Conservation (phyloP, 2,329 filamentous ascomycete species). For the Diaporthe caulivora region DNA sequence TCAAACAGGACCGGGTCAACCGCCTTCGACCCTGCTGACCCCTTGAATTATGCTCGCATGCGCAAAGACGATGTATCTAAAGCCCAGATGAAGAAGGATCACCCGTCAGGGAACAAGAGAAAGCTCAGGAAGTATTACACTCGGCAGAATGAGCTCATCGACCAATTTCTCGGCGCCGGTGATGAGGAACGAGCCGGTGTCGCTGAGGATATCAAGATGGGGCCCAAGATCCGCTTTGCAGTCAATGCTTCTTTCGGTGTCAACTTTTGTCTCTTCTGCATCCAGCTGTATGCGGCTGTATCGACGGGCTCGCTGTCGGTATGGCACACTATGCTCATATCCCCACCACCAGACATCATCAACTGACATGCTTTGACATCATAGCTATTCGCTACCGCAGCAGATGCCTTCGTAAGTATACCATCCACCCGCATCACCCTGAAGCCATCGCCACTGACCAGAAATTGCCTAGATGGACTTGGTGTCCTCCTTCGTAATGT, state of each 20-base stretch:
- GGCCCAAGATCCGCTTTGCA: slow-evolving; percentile 64
- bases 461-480: slow-evolving; percentile 65
- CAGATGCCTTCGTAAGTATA: slow-evolving; percentile 68
- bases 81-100: slow-evolving; percentile 60
- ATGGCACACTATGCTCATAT: slow-evolving; percentile 6
- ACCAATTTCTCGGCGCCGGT: slow-evolving; percentile 66
- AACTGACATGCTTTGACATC: slow-evolving; percentile 38
- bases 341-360: not conserved
- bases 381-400: slow-evolving; percentile 71
- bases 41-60: slow-evolving; percentile 55
- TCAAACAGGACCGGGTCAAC: slow-evolving; percentile 29
- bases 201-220: slow-evolving; percentile 64
- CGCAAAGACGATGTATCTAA: slow-evolving; percentile 55
- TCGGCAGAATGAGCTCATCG: slow-evolving; percentile 61
- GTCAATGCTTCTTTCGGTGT: slow-evolving; percentile 64
- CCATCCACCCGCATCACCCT: not conserved
- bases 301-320: slow-evolving; percentile 69
- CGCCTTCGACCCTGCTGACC: slow-evolving; percentile 39
- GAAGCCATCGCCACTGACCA: slow-evolving; percentile 35
- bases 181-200: slow-evolving; percentile 66
- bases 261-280: slow-evolving; percentile 67
- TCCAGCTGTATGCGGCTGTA: slow-evolving; percentile 70
- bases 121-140: slow-evolving; percentile 61
- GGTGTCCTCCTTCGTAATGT: slow-evolving; percentile 73
- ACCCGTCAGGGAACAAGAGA: slow-evolving; percentile 58